Percentiles rank a stretch among this genome's conserved stretches.
Evolutionary conservation across 345 rosid species (phyloP).

Genomic region (Eucalyptus marginata): DNA sequence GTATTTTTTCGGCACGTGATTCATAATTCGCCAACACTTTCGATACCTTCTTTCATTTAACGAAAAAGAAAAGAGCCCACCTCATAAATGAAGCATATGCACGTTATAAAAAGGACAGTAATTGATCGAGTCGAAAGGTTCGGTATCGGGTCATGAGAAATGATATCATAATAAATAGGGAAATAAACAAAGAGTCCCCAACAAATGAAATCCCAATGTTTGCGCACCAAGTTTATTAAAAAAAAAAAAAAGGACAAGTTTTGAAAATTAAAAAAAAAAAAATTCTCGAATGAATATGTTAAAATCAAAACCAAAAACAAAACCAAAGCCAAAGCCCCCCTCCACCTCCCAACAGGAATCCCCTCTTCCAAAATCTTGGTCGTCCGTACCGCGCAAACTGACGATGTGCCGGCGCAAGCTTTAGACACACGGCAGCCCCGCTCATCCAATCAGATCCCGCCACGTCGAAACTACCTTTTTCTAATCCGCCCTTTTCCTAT

Average conservation of each 20-base stretch:
- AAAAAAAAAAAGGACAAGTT: not conserved
- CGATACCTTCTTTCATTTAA: not conserved
- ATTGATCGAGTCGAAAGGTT: fast-evolving
- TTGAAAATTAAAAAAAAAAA: not conserved
- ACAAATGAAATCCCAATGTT: not conserved
- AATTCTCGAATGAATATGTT: not conserved
- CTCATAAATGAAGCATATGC: fast-evolving
- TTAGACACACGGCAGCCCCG: not conserved
- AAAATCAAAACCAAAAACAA: not conserved
- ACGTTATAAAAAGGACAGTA: fast-evolving
- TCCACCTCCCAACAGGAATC: not conserved
- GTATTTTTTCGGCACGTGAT: fast-evolving
- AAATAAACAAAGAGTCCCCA: not conserved
- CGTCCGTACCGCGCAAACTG: not conserved
- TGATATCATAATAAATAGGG: fast-evolving
- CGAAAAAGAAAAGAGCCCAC: not conserved
- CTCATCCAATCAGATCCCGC: not conserved
- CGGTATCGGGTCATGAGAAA: fast-evolving
- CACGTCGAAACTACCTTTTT: not conserved
- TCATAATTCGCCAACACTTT: fast-evolving
- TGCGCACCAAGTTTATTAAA: not conserved
- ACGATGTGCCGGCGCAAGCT: not conserved
- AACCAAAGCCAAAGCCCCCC: not conserved
- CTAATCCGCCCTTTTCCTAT: not conserved
- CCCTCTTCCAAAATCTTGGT: not conserved